A percentile compares a stretch with the other conserved stretches of the same genome.
phyloP scores from a whole-genome alignment of 768 basidiomycete genomes.

The Leccinum longicurvipes region DNA sequence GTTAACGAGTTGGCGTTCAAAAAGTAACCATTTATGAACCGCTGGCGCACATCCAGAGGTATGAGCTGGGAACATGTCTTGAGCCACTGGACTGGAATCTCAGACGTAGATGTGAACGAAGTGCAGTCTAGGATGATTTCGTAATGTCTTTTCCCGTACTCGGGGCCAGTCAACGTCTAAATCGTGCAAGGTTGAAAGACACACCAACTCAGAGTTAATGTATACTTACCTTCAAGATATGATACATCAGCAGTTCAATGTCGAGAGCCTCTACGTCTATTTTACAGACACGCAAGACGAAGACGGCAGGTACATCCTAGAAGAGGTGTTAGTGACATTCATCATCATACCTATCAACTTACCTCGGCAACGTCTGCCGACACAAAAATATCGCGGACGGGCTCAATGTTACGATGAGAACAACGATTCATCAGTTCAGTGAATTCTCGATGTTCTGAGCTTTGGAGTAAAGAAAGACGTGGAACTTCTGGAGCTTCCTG shows the following conservation, averaged over 20 bases:
- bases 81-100: constrained; percentile 79
- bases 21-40: constrained; percentile 61
- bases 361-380: constrained; percentile 50
- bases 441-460: constrained; percentile 59
- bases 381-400: constrained; percentile 66
- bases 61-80: constrained; percentile 75
- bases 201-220: not conserved
- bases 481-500: constrained; percentile 69
- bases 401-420: constrained; percentile 53
- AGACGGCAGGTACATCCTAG: constrained; percentile 46
- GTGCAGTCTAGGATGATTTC: constrained; percentile 84
- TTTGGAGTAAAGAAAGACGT: constrained; percentile 46
- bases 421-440: constrained; percentile 65
- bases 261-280: constrained; percentile 80
- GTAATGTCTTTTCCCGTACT: constrained; percentile 48
- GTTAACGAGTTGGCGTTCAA: constrained; percentile 71
- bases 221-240: constrained; percentile 64
- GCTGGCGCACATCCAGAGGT: constrained; percentile 62
- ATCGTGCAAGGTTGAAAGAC: not conserved
- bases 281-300: constrained; percentile 62
- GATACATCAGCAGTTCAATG: constrained; percentile 71
- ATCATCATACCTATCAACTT: constrained; percentile 8
- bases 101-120: constrained; percentile 67
- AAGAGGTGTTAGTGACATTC: not conserved
- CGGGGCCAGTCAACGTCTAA: constrained; percentile 51